phyloP scores from a whole-genome alignment of 352 stramenopile genomes.

The Phytophthora nicotianae region DNA sequence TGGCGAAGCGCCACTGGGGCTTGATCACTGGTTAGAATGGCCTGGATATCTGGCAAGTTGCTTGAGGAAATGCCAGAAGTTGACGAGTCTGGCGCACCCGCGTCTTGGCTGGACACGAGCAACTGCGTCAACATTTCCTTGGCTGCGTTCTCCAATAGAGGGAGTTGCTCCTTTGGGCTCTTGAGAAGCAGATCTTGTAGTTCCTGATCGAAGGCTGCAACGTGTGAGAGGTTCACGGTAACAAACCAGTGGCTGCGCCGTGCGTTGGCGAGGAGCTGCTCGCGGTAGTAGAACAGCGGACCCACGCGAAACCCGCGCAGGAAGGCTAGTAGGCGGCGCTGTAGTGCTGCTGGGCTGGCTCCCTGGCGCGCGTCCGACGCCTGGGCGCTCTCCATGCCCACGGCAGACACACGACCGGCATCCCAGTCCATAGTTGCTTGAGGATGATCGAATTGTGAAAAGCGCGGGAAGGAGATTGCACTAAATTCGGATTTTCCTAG shows the following conservation, averaged over 20 bases:
- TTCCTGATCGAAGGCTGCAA: conserved; percentile 87
- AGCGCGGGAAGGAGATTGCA: conserved; percentile 12
- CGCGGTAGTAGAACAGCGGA: conserved; percentile 89
- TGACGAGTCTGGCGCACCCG: conserved; percentile 17
- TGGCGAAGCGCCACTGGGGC: conserved; percentile 68
- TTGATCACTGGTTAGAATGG: conserved; percentile 85
- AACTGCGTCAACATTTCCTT: conserved; percentile 80
- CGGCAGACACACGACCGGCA: conserved; percentile 72
- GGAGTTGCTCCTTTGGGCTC: conserved; percentile 84
- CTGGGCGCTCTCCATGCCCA: conserved; percentile 78
- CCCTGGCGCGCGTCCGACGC: conserved; percentile 55
- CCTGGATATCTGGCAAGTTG: conserved; percentile 76
- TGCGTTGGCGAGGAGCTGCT: conserved; percentile 89
- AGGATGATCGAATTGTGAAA: conserved; percentile 13
- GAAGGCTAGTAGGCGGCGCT: conserved; percentile 78
- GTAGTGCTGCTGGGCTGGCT: conserved; percentile 59
- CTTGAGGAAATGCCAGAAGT: conserved; percentile 11
- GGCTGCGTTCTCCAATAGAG: conserved; percentile 84
- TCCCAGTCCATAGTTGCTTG: conserved; percentile 81
- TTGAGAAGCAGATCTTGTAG: conserved; percentile 88
- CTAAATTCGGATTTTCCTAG: background rate
- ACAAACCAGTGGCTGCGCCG: conserved; percentile 77
- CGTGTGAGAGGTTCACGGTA: conserved; percentile 83
- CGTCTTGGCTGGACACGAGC: conserved; percentile 47
- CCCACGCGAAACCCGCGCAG: conserved; percentile 89